Conservation (phyloP, 139 green algal species). For the Chlorella ohadii region DNA sequence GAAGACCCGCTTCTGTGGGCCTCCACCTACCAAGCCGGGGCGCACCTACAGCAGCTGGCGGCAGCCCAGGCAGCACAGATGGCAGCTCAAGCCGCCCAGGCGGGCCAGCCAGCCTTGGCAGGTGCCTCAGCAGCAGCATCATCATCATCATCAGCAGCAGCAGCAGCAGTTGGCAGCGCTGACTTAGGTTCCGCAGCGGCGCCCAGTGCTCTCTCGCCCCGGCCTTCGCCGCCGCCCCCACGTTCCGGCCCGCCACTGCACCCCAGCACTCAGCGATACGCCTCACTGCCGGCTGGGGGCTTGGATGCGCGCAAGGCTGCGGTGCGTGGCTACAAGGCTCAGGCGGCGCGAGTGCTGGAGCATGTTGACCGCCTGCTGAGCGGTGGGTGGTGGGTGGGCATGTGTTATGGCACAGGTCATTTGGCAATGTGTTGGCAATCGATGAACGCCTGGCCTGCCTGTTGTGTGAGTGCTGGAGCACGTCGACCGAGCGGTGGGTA, state of each 20-base stretch:
- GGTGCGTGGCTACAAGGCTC: constrained; percentile 86
- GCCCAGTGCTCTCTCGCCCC: neutral
- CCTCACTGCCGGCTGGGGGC: too few relatives aligned
- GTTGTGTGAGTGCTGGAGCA: too few relatives aligned
- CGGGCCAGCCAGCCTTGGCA: too few relatives aligned
- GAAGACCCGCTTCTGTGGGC: constrained; percentile 84
- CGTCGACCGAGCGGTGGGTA: too few relatives aligned
- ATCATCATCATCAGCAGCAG: neutral
- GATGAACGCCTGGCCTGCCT: too few relatives aligned
- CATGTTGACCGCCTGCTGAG: constrained; percentile 78
- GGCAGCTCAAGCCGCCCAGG: neutral
- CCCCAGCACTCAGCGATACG: neutral
- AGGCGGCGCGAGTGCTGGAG: constrained; percentile 84
- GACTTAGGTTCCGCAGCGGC: neutral
- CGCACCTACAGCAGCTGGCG: constrained; percentile 33
- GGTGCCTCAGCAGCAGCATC: neutral
- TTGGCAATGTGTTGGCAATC: too few relatives aligned
- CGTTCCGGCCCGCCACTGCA: neutral
- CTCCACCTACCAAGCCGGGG: constrained; percentile 90
- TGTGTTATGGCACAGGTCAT: too few relatives aligned
- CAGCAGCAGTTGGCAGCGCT: neutral
- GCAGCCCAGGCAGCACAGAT: constrained; percentile 3
- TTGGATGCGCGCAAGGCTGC: constrained; percentile 14
- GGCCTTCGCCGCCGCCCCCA: neutral
- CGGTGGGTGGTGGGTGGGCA: too few relatives aligned